Evolutionary conservation across 306 rosid genomes (phyloP).

Genomic region (Vigna trinervia): DNA sequence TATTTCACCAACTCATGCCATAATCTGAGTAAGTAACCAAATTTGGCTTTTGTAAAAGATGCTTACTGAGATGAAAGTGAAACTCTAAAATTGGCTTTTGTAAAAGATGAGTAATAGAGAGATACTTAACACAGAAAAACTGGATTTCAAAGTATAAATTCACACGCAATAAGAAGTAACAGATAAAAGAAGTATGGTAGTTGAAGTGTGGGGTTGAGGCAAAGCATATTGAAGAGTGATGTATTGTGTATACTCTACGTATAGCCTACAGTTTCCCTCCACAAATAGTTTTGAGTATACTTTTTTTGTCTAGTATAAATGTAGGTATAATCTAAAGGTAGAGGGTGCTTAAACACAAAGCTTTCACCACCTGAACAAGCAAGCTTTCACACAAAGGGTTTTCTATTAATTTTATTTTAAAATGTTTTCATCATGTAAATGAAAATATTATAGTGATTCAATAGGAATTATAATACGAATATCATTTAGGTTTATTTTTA

Average conservation of each 20-base stretch:
- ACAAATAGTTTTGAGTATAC: constrained; percentile 14
- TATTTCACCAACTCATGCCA: too few species aligned
- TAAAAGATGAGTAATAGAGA: neutral
- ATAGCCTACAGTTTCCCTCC: constrained; percentile 25
- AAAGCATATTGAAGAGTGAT: constrained; percentile 42
- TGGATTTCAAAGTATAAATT: constrained; percentile 27
- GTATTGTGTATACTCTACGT: constrained; percentile 44
- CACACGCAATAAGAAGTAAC: constrained; percentile 31
- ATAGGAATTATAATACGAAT: neutral
- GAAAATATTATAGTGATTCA: neutral
- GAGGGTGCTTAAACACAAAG: constrained; percentile 37
- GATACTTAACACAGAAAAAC: neutral
- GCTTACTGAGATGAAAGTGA: neutral
- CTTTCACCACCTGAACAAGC: constrained; percentile 1
- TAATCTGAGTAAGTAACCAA: too few species aligned
- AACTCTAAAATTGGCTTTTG: constrained; percentile 2
- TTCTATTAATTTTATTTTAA: too few species aligned
- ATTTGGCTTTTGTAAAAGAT: too few species aligned
- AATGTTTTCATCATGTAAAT: neutral
- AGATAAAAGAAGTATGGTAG: constrained; percentile 28
- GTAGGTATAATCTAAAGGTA: neutral
- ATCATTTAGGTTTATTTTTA: neutral
- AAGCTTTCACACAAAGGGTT: neutral
- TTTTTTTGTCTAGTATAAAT: neutral
- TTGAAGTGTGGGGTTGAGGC: constrained; percentile 45